Conservation (phyloP, 768 basidiomycete species). For the Mycena olivaceomarginata region DNA sequence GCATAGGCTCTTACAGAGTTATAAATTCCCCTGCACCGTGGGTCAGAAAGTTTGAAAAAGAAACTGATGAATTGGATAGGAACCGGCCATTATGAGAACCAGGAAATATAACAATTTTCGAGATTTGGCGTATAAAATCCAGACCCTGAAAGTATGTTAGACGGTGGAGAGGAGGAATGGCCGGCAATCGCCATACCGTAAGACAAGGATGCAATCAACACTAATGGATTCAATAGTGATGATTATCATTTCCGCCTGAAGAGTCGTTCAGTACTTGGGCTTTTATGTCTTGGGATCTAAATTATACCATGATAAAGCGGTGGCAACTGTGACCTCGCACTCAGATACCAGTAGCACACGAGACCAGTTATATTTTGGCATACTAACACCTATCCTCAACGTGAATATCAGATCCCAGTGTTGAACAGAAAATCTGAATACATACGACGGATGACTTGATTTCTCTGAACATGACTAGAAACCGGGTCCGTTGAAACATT, state of each 20-base stretch:
- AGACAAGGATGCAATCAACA: not conserved
- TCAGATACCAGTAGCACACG: not conserved
- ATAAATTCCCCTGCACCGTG: not conserved
- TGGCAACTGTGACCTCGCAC: not conserved
- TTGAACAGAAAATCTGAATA: not conserved
- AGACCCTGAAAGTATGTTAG: not conserved
- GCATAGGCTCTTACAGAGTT: not conserved
- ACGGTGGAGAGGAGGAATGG: not conserved
- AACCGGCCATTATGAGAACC: not conserved
- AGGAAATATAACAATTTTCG: not conserved
- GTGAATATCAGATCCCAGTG: not conserved
- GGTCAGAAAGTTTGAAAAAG: not conserved
- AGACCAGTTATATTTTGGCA: not conserved
- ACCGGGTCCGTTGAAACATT: not conserved
- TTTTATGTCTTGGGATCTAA: not conserved
- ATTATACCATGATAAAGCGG: not conserved
- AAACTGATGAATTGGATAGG: not conserved
- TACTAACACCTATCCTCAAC: not conserved
- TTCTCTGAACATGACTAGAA: not conserved
- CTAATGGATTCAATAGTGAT: not conserved
- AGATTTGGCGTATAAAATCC: not conserved
- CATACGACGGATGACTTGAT: not conserved
- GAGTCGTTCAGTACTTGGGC: not conserved
- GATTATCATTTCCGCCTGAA: not conserved
- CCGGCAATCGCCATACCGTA: not conserved